Evolutionary conservation across 108 stramenopile species (phyloP), one percentile per base, ranked within the genome.

Genomic region (Parmales sp.): DNA sequence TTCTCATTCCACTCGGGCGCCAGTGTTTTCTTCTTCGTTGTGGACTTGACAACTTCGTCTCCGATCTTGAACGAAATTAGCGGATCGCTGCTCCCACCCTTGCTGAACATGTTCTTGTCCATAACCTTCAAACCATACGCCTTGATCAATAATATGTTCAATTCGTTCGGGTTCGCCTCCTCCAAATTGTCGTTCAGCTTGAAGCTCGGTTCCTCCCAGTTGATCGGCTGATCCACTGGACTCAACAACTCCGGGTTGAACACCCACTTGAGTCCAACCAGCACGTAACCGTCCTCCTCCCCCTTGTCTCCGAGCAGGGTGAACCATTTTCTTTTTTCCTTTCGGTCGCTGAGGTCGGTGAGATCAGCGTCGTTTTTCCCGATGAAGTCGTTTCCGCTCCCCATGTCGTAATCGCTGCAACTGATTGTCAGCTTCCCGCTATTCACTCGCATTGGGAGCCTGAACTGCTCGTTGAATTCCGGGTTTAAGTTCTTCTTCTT

Each of bases 1-100:
- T 18, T 26, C 28, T 39, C 66, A 43, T 73, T 68, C 72, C 72
- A 73, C 38, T 49, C 39, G 20, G 72, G 72, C 26, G 51, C 20
- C 39, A 73, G 28, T 19, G 39, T 73, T 49, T 67, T 51, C 39
- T 74, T 63, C 63, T 65, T 63, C 8, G 34, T 28, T 9, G 44
- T 36, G 11, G 16, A 18, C 45, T 44, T 67, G 2, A 29, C 45
- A 45, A 13, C 41, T 25, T 64, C 36, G 28, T 41, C 69, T 7
- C 38, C 63, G 13, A 69, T 1, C 34, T 2, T 13, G 20, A 70
- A 48, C 19, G 8, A 1, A 7, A 68, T 45, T 36, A 68, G 8
- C 19, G 74, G 74, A 37, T 74, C 74, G n/a, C 67, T 68, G 5
- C 28, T 34, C 1, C 64, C 67, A 9, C 63, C 51, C 29, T 66